Evolutionary conservation across 2,329 filamentous ascomycete species (phyloP).

Genomic region (Claviceps sp.): DNA sequence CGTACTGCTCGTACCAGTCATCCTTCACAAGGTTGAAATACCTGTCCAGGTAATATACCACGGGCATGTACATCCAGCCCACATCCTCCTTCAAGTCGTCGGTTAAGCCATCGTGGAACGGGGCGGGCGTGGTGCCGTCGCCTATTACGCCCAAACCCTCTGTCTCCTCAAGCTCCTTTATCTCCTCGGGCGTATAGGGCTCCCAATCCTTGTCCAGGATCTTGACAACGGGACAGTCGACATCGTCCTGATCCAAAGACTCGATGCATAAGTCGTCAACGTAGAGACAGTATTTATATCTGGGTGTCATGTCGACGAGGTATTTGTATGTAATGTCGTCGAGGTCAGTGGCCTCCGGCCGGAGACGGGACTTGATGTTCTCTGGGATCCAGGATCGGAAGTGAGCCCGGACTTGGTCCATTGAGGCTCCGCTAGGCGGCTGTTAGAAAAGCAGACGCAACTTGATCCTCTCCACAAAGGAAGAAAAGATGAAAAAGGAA

Average conservation of each 20-base stretch:
- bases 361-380: constrained; percentile 1
- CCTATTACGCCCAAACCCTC: neutral
- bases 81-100: neutral
- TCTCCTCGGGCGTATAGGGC: no score
- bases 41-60: neutral
- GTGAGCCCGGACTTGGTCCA: neutral
- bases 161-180: no score
- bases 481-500: no score
- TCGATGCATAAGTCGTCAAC: neutral
- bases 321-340: neutral
- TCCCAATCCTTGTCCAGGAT: neutral
- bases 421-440: neutral
- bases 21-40: neutral
- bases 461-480: no score
- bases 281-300: neutral
- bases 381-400: constrained; percentile 2
- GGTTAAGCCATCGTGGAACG: neutral
- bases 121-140: neutral
- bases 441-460: neutral
- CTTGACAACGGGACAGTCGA: neutral
- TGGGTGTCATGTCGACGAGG: neutral
- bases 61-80: constrained; percentile 1
- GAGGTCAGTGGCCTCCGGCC: neutral
- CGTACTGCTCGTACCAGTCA: neutral
- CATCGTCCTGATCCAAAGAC: neutral